Evolutionary conservation across 345 rosid species (phyloP).

Genomic region (Schrenkiella parvula): DNA sequence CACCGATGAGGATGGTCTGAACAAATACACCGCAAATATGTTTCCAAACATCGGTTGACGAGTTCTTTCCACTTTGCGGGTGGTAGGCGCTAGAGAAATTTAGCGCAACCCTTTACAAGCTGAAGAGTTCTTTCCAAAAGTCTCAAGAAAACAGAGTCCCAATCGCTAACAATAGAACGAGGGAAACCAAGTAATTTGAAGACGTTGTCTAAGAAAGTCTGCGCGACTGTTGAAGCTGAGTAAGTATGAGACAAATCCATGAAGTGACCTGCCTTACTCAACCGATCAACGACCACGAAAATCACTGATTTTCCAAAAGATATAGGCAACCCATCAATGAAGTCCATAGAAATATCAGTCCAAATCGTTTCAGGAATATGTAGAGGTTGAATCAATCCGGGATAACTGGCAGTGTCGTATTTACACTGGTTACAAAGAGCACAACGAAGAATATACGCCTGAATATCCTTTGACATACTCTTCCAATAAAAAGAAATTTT

Average conservation of each 20-base stretch:
- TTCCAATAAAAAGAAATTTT: too few species aligned
- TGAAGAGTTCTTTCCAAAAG: background rate
- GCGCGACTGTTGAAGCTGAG: background rate
- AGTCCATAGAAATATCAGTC: background rate
- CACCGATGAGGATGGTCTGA: background rate
- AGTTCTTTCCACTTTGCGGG: background rate
- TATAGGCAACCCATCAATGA: background rate
- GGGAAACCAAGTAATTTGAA: background rate
- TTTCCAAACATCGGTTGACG: too few species aligned
- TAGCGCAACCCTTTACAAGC: fast-evolving
- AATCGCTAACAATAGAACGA: background rate
- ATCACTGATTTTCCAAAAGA: fast-evolving
- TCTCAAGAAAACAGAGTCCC: background rate
- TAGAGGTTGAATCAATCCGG: fast-evolving
- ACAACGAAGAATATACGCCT: too few species aligned
- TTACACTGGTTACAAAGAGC: too few species aligned
- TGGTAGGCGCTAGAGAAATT: background rate
- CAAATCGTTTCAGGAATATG: background rate
- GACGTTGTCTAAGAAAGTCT: background rate
- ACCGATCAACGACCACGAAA: background rate
- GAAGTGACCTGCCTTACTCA: background rate
- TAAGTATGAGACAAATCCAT: background rate
- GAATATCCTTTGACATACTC: too few species aligned
- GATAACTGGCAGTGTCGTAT: too few species aligned
- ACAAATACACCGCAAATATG: background rate